phyloP scores from a whole-genome alignment of 805 yeast genomes.

The Metschnikowia noctiluminum region DNA sequence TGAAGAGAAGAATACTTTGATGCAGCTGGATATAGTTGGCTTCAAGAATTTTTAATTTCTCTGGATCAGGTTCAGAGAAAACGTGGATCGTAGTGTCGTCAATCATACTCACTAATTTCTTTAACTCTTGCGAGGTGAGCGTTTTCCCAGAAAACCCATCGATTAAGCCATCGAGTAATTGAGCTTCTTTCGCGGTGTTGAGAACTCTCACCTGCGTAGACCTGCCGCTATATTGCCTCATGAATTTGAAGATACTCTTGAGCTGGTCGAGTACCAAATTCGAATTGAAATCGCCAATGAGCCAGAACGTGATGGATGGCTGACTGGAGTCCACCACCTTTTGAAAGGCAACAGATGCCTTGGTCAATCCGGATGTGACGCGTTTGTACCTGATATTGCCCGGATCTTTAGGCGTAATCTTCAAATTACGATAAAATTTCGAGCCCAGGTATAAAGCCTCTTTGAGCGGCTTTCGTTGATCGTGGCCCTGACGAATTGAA shows the following conservation, averaged over 20 bases:
- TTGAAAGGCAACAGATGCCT: constrained; percentile 22
- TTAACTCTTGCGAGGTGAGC: constrained; percentile 44
- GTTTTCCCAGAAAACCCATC: constrained; percentile 15
- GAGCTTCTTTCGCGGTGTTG: constrained; percentile 20
- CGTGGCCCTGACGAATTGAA: constrained; percentile 22
- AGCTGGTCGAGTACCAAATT: constrained; percentile 43
- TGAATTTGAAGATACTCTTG: constrained; percentile 27
- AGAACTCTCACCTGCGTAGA: constrained; percentile 39
- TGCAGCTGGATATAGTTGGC: constrained; percentile 29
- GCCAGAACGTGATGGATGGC: constrained; percentile 51
- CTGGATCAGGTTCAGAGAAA: constrained; percentile 1
- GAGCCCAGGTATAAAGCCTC: constrained; percentile 44
- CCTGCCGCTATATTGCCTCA: constrained; percentile 18
- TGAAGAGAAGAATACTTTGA: constrained; percentile 43
- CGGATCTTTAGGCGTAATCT: constrained; percentile 34
- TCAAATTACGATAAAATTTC: constrained; percentile 42
- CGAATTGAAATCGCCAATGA: constrained; percentile 56
- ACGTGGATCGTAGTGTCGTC: constrained; percentile 13
- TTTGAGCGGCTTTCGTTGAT: constrained; percentile 29
- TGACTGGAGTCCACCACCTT: constrained; percentile 13
- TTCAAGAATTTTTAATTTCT: constrained; percentile 22
- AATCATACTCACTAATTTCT: constrained; percentile 34
- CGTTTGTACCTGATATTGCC: constrained; percentile 30
- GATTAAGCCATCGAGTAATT: constrained; percentile 2
- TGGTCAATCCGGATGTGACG: constrained; percentile 25